Percentiles rank a stretch among this genome's conserved stretches.
phyloP scores from a whole-genome alignment of 768 basidiomycete species.

The Fistulinella prunicolor region DNA sequence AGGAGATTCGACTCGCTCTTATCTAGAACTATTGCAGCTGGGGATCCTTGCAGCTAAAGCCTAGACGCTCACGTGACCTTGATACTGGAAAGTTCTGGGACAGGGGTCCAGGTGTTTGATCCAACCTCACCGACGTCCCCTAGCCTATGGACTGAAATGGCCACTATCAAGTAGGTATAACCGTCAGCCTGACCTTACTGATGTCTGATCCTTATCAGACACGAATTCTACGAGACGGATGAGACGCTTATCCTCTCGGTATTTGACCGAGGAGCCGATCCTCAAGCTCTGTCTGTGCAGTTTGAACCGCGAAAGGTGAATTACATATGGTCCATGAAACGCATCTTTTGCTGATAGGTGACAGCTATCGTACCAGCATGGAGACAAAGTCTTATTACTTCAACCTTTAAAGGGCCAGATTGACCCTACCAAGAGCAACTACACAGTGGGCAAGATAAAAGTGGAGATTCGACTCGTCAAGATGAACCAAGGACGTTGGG shows the following conservation, averaged over 20 bases:
- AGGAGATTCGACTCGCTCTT: too few relatives aligned
- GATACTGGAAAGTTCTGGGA: conserved; percentile 27
- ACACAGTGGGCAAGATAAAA: conserved; percentile 80
- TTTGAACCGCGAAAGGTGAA: conserved; percentile 66
- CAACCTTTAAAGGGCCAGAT: conserved; percentile 85
- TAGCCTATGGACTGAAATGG: conserved; percentile 18
- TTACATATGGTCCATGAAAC: not conserved
- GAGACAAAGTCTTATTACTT: conserved; percentile 66
- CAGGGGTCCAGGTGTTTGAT: too few relatives aligned
- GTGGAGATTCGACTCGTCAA: conserved; percentile 83
- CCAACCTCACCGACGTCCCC: not conserved
- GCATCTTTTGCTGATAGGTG: conserved; percentile 1
- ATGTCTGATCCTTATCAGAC: conserved; percentile 39
- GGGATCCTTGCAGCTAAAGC: too few relatives aligned
- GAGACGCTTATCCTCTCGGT: conserved; percentile 69
- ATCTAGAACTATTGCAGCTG: too few relatives aligned
- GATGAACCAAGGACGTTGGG: conserved; percentile 68
- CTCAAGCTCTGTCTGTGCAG: conserved; percentile 54
- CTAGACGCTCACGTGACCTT: conserved; percentile 24
- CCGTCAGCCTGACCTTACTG: too few relatives aligned
- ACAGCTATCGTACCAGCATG: conserved; percentile 49
- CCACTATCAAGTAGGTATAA: too few relatives aligned
- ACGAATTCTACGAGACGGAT: conserved; percentile 89
- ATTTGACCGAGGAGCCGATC: conserved; percentile 76
- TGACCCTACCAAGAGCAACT: conserved; percentile 56